Evolutionary conservation across 2,329 filamentous ascomycete species (phyloP), one percentile per base, ranked within the genome.

Genomic region (Dothideomycetes sp.): DNA sequence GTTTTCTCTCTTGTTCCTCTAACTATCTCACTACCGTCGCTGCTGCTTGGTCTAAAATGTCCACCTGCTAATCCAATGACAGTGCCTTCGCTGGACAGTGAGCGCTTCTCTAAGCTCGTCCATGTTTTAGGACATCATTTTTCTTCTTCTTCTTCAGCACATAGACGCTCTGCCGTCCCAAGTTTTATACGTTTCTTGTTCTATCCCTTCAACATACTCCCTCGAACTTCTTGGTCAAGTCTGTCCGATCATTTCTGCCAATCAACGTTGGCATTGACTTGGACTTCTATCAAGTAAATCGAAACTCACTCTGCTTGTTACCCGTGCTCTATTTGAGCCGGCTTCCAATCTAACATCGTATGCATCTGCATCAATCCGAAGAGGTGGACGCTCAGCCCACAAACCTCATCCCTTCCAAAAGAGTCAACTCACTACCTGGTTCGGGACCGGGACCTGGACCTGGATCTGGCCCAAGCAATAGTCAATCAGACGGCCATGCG

Each of bases 141-240:
- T 25, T 25, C 13, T 30, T 30, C 15, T 8, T 41, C 24, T 29
- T 23, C 18, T 44, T 39, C 42, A 39, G 42, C 36, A 44, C 34
- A 44, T 31, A 33, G 42, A 44, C 42, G 42, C 42, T 15, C 25
- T 35, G 42, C 25, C 42, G 42, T 44, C 42, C 31, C 24, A 13
- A 33, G 17, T 42, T n/a, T n/a, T 27, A 12, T 40, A 40, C 22
- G 22, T 16, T 10, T 27, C 33, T 40, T 40, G 19, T 27, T 33
- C 11, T 29, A n/a, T n/a, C n/a, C n/a, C n/a, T n/a, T n/a, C n/a
- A n/a, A n/a, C n/a, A n/a, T n/a, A n/a, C n/a, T n/a, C n/a, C n/a
- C n/a, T n/a, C n/a, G n/a, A n/a, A n/a, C n/a, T n/a, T n/a, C n/a
- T n/a, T n/a, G n/a, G n/a, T n/a, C n/a, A n/a, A n/a, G n/a, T n/a